phyloP scores from a whole-genome alignment of 768 basidiomycete species.

The Tricholomella constricta region DNA sequence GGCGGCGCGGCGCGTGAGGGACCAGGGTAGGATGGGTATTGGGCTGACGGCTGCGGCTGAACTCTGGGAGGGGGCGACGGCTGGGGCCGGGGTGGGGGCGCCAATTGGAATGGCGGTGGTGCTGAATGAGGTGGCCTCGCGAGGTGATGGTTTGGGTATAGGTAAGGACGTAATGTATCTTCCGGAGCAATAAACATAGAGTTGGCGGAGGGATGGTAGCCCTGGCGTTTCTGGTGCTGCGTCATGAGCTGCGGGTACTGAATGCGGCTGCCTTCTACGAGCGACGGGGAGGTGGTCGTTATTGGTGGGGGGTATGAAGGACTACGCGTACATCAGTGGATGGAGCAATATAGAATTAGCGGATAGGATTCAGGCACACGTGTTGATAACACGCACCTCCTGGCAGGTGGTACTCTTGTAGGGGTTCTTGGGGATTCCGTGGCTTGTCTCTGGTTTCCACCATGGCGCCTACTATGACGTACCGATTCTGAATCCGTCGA shows the following conservation, averaged over 20 bases:
- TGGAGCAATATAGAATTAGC: not conserved
- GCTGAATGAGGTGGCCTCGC: constrained; percentile 14
- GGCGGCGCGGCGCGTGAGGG: constrained; percentile 29
- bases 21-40: constrained; percentile 16
- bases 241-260: constrained; percentile 78
- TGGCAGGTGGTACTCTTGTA: constrained; percentile 24
- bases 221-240: constrained; percentile 74
- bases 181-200: constrained; percentile 63
- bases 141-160: constrained; percentile 16
- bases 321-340: constrained; percentile 17
- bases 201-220: constrained; percentile 74
- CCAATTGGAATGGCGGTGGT: constrained; percentile 20
- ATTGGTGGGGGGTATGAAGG: constrained; percentile 54
- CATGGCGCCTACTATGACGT: constrained; percentile 25
- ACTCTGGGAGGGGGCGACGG: not conserved
- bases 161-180: constrained; percentile 29
- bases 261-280: constrained; percentile 47
- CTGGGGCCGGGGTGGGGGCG: constrained; percentile 20
- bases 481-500: constrained; percentile 49
- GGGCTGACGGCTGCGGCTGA: not conserved
- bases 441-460: constrained; percentile 25
- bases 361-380: not conserved
- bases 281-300: constrained; percentile 73
- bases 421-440: constrained; percentile 27
- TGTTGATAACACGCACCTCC: constrained; percentile 34